phyloP scores from a whole-genome alignment of 179 eudicot genomes.

The Sideroxylon spinosum region DNA sequence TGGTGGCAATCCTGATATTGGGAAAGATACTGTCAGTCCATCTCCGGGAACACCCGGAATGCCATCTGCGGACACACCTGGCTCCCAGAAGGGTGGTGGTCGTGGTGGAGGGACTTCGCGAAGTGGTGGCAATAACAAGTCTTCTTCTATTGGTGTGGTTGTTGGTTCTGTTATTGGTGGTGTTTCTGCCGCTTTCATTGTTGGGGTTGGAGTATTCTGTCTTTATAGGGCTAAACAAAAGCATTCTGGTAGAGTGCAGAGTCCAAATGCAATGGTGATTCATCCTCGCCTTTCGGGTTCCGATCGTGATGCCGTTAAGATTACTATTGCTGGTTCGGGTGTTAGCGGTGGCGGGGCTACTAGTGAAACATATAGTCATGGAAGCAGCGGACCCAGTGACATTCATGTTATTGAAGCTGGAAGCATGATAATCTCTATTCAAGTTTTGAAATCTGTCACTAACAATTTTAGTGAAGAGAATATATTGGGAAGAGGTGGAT shows the following conservation, averaged over 20 bases:
- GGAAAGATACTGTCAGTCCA: constrained; percentile 43
- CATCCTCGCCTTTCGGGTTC: constrained; percentile 70
- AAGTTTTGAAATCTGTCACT: constrained; percentile 62
- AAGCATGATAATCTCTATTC: constrained; percentile 65
- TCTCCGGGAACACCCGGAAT: constrained; percentile 22
- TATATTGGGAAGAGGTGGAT: constrained; percentile 70
- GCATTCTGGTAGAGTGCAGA: constrained; percentile 39
- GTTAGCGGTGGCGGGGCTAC: constrained; percentile 36
- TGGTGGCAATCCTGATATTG: constrained; percentile 53
- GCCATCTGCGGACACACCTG: background rate
- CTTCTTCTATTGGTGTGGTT: constrained; percentile 31
- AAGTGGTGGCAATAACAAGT: constrained; percentile 27
- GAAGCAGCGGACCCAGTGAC: constrained; percentile 43
- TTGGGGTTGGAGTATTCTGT: constrained; percentile 42
- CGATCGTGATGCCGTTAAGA: constrained; percentile 60
- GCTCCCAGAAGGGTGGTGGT: constrained; percentile 2
- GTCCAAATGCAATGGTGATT: constrained; percentile 53
- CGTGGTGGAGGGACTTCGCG: background rate
- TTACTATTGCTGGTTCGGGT: constrained; percentile 58
- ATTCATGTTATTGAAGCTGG: constrained; percentile 57
- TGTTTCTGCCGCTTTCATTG: constrained; percentile 25
- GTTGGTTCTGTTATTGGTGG: constrained; percentile 46
- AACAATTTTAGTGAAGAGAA: constrained; percentile 68
- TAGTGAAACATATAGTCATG: constrained; percentile 46
- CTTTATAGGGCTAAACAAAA: constrained; percentile 42